Evolutionary conservation across 176 grass and related monocot genomes (phyloP).

Genomic region (Melocanna baccifera): DNA sequence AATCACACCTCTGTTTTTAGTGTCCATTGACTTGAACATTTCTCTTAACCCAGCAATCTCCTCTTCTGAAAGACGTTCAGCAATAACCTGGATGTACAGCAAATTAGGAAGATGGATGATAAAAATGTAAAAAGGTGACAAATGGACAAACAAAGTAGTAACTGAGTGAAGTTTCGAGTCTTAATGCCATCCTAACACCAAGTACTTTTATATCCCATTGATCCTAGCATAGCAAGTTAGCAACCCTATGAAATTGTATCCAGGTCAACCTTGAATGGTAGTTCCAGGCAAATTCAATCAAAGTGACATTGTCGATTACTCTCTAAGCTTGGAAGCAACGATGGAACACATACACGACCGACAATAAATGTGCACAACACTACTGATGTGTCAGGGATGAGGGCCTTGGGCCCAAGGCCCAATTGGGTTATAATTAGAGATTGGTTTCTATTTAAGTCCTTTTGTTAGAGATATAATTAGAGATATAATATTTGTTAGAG

Average conservation of each 20-base stretch:
- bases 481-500: too few relatives aligned
- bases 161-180: background rate
- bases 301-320: background rate
- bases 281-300: background rate
- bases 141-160: background rate
- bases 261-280: background rate
- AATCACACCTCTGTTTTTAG: slow-evolving; percentile 34
- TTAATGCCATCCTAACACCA: background rate
- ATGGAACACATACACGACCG: background rate
- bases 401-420: too few relatives aligned
- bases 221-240: background rate
- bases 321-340: background rate
- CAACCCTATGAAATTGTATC: background rate
- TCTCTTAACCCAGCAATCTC: slow-evolving; percentile 65
- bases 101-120: background rate
- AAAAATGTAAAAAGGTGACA: background rate
- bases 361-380: background rate
- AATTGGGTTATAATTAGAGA: too few relatives aligned
- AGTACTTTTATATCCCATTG: background rate
- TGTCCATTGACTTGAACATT: slow-evolving; percentile 59
- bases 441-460: too few relatives aligned
- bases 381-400: too few relatives aligned
- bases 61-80: slow-evolving; percentile 60
- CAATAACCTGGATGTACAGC: slow-evolving; percentile 41
- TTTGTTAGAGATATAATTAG: too few relatives aligned